Base-by-base conservation (phyloP, 345 rosid genomes). In the Pistacia atlantica region DNA sequence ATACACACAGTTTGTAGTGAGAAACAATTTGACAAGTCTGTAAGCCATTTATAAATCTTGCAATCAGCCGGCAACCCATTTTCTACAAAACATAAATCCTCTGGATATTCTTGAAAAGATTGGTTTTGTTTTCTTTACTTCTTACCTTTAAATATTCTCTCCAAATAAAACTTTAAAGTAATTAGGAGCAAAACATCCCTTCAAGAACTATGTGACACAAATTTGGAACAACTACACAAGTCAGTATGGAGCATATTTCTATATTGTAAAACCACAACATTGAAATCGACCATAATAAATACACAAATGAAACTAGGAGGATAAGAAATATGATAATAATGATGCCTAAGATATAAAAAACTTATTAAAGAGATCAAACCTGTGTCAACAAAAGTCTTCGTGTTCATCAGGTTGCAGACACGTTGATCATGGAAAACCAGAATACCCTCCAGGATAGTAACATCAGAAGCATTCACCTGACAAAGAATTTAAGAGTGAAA, bases 361-460 rank as follows among this genome's bases (percentile, higher is more conserved):
- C 65, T 52, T 28, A 22, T 38, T 14, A 77, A 72, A 60, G 52
- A 72, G 71, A 61, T 70, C 81, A 66, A 67, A 97, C 99, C 98
- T 84, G 99, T 87, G 80, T 97, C 99, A 54, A 97, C 99, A 72
- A 97, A 97, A 69, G 94, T 97, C 87, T 94, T 97, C 99, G 94
- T 87, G 80, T 91, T 86, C 99, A 97, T 97, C 74, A 90, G 85
- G 83, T 89, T 89, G 56, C 99, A 92, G 79, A 97, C 98, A 74
- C 82, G 89, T 51, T 86, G 93, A 76, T 97, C 98, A 83, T 97
- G 98, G 69, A 97, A 97, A 67, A 97, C 96, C 58, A 97, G 84
- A 82, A 97, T 97, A 74, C 99, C 99, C 88, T 94, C 98, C 87
- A 97, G 25, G 81, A 97, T 97, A 67, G 94, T 97, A 63, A 97